Evolutionary conservation across 495 filamentous ascomycete species (phyloP), one percentile per base, ranked within the genome.

Genomic region (Cercophora sp.): DNA sequence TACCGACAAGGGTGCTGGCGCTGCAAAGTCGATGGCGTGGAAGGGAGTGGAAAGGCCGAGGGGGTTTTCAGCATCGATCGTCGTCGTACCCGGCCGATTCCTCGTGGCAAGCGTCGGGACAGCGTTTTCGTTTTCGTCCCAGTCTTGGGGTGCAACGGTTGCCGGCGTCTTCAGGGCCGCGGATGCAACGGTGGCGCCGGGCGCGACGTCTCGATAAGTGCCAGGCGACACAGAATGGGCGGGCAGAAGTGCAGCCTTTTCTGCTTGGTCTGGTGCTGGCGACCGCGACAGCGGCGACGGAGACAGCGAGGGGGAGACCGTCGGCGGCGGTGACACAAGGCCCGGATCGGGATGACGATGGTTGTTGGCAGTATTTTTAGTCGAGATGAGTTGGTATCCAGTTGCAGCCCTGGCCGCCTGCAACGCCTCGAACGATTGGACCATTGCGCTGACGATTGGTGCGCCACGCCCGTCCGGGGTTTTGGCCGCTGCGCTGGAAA

Each of bases 361-460:
- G 43, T 11, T 54, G 57, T 25, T 54, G 45, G 43, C 39, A 46
- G 19, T 46, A 26, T 54, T 62, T 54, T 37, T 61, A 35, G 31
- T 45, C 51, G 20, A 51, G 48, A 44, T 36, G 34, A 64, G 56
- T 27, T 66, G 58, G 54, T 59, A 58, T 59, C 62, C 59, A 23
- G 44, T 54, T 37, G 11, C 41, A 19, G 58, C 42, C 24, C 39
- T 58, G 34, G 61, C 26, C 2, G 61, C 54, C 6, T 55, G 63
- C 37, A 66, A 24, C 31, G 64, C 58, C 49, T 65, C 62, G 35
- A 61, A 62, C 42, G 64, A 67, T 57, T 69, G 58, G 60, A 64
- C 57, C 61, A 60, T 61, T 37, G 56, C 44, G 61, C 54, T 59
- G 55, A 64, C 62, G 45, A 61, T 52, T 16, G 48, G 55, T 31